Evolutionary conservation across 2,329 filamentous ascomycete genomes (phyloP), one percentile per base, ranked within the genome.

Genomic region (Aureobasidium sp.): DNA sequence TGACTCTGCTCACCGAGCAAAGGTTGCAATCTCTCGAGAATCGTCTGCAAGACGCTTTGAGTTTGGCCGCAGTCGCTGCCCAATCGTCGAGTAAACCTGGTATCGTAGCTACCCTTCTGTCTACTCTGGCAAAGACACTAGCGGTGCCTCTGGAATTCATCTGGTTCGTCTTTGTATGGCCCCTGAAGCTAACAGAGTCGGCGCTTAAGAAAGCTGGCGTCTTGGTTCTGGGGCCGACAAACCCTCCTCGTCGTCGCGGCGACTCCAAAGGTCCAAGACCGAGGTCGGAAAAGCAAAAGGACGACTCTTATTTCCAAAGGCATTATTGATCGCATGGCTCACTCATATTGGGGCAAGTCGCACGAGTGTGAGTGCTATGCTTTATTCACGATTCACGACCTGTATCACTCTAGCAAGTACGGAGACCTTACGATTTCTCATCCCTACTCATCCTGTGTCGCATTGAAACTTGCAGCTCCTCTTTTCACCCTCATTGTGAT

Each of bases 11-110:
- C 70, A 90, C 87, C 2, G 91, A 96, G 66, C 83, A 86, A 9
- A 84, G 88, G 27, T 83, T 97, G 63, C 82, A 84, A 44, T 82
- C 85, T 22, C 78, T 96, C 5, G 89, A 96, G 66, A 78, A 80
- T 0, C 82, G 88, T 39, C 74, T 95, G 15, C 84, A 87, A 64
- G 91, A 96, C 69, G 87, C 90, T 4, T 82, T 96, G 49, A 84
- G 89, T 0, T 78, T 97, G n/a, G 90, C 90, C 2, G 88, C 89
- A 0, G 88, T 88, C 0, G 89, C 89, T 1, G 86, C 86, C 11
- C 75, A 77, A 37, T 68, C 71, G n/a, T 69, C 66, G 7, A 68
- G 68, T 39, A 68, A 64, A 25, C 68, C 66, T 9, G 67, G 69
- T 34, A 58, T 70, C 15, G 48, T 70, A 6, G 55, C 65, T 9